Conservation (phyloP, 2,329 filamentous ascomycete genomes). For the Aureobasidium melanogenum region DNA sequence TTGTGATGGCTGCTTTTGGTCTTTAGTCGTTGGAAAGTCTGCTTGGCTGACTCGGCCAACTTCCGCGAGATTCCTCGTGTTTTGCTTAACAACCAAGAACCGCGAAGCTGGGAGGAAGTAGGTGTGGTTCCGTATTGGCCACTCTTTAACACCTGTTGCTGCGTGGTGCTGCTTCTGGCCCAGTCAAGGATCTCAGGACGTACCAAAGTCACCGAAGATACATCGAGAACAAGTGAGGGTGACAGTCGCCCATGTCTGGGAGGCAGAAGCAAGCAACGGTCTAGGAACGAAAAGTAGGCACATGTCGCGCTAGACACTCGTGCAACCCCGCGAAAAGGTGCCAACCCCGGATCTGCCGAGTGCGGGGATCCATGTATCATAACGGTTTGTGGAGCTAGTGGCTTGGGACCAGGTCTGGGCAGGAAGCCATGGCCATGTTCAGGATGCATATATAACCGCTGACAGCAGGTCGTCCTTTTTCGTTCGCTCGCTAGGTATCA, state of each 20-base stretch:
- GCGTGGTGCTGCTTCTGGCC: neutral
- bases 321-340: neutral
- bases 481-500: neutral
- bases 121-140: too few relatives aligned
- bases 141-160: neutral
- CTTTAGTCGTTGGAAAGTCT: neutral
- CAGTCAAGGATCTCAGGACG: neutral
- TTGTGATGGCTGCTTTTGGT: neutral
- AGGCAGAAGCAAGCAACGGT: neutral
- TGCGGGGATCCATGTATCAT: neutral
- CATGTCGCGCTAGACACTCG: neutral
- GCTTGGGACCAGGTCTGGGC: conserved; percentile 5
- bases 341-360: neutral
- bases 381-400: conserved; percentile 3
- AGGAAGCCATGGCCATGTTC: conserved; percentile 5
- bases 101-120: neutral
- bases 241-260: neutral
- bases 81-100: neutral
- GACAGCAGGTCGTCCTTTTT: neutral
- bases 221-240: neutral
- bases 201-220: neutral
- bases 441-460: neutral
- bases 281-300: neutral
- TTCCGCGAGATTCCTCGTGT: neutral
- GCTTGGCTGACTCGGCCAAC: neutral